Conservation (phyloP, 2,329 filamentous ascomycete species). For the Colletotrichum spaethianum region DNA sequence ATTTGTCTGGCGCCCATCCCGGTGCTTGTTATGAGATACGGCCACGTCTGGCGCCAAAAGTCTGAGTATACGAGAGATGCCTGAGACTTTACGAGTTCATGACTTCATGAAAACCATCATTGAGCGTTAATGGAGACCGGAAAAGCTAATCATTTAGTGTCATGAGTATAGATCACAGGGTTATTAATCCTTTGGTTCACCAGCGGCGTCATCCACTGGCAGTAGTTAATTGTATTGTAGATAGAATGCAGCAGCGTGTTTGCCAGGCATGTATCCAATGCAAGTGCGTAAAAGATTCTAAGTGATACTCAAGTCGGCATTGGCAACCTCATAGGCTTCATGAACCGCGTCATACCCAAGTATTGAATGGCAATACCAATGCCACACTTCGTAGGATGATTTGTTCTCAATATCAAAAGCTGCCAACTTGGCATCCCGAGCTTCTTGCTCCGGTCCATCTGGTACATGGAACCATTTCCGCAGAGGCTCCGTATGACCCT, state of each 20-base stretch:
- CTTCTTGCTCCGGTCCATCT: slow-evolving; percentile 28
- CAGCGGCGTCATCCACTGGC: no score
- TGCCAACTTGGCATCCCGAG: slow-evolving; percentile 29
- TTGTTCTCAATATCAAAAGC: background rate
- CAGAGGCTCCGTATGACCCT: slow-evolving; percentile 27
- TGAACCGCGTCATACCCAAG: background rate
- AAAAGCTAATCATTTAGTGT: background rate
- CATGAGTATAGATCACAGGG: no score
- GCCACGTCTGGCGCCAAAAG: slow-evolving; percentile 64
- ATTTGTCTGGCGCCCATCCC: slow-evolving; percentile 65
- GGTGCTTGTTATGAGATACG: slow-evolving; percentile 64
- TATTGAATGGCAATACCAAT: background rate
- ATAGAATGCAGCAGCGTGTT: background rate
- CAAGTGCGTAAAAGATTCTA: background rate
- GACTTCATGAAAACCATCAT: background rate
- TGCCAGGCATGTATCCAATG: background rate
- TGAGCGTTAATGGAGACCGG: background rate
- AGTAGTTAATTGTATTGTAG: background rate
- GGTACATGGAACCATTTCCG: slow-evolving; percentile 34
- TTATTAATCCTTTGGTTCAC: background rate
- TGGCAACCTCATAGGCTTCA: background rate
- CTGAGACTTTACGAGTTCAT: slow-evolving; percentile 35
- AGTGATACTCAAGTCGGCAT: background rate
- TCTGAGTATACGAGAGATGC: slow-evolving; percentile 63
- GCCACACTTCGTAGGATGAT: background rate